phyloP scores from a whole-genome alignment of 2,329 filamentous ascomycete genomes.

The Cladophialophora exuberans region DNA sequence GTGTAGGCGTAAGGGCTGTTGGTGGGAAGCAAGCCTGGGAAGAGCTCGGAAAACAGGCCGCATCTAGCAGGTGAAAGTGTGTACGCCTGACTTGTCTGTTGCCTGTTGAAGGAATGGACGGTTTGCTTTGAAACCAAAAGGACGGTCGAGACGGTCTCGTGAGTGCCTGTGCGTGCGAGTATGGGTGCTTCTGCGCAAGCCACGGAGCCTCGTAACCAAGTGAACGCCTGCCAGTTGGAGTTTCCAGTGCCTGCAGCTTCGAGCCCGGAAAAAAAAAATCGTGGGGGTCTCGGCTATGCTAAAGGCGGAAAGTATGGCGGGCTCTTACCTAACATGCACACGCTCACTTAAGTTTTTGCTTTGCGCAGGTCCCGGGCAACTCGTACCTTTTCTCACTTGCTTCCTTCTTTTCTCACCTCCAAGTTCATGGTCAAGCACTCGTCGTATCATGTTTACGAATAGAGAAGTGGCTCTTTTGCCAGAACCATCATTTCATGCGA shows the following conservation, averaged over 20 bases:
- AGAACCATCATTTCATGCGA: no score
- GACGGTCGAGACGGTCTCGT: background rate
- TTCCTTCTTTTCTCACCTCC: no score
- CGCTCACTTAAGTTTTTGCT: no score
- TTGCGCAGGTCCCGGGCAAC: background rate
- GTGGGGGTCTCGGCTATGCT: background rate
- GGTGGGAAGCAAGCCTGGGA: conserved; percentile 23
- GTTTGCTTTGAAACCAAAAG: background rate
- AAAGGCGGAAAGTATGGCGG: conserved; percentile 17
- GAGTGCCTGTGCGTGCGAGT: no score
- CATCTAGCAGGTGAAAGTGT: conserved; percentile 28
- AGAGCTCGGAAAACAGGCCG: conserved; percentile 26
- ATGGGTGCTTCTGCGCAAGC: conserved; percentile 2
- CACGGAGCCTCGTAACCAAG: background rate
- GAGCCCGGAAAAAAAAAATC: no score
- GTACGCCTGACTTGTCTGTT: conserved; percentile 7
- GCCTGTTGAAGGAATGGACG: conserved; percentile 9
- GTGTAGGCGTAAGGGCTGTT: conserved; percentile 7
- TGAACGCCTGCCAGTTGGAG: background rate
- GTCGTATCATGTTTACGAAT: no score
- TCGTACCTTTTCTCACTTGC: background rate
- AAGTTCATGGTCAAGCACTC: no score
- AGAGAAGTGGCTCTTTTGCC: no score
- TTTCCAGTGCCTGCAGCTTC: background rate
- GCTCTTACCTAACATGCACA: background rate